Evolutionary conservation across 2,329 filamentous ascomycete genomes (phyloP).

Genomic region (Pseudogymnoascus sp.): DNA sequence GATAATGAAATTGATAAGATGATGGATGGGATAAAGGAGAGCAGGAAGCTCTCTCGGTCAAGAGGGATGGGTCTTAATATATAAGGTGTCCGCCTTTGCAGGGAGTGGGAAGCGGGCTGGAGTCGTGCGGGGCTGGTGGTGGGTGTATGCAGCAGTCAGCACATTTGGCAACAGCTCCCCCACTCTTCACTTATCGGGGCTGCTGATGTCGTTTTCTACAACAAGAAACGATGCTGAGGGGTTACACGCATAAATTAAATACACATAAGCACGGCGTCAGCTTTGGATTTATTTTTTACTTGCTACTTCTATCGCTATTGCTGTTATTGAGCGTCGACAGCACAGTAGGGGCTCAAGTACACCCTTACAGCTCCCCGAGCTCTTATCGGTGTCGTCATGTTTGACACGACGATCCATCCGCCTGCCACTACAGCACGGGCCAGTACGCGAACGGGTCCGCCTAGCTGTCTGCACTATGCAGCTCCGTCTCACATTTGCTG

Average conservation of each 20-base stretch:
- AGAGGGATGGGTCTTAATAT: neutral
- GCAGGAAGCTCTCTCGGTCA: neutral
- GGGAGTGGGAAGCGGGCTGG: neutral
- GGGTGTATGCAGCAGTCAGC: neutral
- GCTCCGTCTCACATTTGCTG: slow-evolving; percentile 4
- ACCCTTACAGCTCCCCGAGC: slow-evolving; percentile 1
- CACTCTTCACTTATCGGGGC: neutral
- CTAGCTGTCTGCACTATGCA: neutral
- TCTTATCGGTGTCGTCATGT: slow-evolving; percentile 5
- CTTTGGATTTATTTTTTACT: neutral
- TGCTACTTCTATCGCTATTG: neutral
- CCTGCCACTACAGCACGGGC: neutral
- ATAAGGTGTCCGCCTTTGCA: neutral
- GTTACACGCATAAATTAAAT: neutral
- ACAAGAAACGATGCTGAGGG: neutral
- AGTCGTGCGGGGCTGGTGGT: neutral
- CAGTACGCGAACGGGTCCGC: neutral
- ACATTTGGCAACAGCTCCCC: slow-evolving; percentile 7
- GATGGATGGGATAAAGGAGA: neutral
- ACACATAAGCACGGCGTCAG: neutral
- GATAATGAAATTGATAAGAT: neutral
- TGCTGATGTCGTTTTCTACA: neutral
- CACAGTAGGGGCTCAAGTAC: neutral
- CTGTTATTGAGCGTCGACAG: neutral
- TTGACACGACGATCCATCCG: neutral